A percentile compares a stretch with the other conserved stretches of the same genome.
phyloP scores from a whole-genome alignment of 2,329 filamentous ascomycete genomes.

The Rutstroemia sp. region DNA sequence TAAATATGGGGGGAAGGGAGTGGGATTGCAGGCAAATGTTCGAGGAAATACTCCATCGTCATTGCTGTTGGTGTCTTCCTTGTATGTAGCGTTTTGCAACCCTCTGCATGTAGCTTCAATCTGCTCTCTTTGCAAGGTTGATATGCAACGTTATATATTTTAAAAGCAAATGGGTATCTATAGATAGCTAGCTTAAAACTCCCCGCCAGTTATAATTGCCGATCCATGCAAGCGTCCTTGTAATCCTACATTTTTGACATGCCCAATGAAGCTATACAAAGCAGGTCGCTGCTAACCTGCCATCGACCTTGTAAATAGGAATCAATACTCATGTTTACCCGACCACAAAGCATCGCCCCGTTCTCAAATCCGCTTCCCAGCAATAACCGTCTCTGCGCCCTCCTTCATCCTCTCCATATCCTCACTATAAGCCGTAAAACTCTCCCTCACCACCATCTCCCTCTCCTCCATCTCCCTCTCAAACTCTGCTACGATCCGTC shows the following conservation, averaged over 20 bases:
- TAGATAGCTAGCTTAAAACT: constrained; percentile 5
- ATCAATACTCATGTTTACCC: neutral
- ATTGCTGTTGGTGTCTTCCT: neutral
- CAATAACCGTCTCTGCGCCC: constrained; percentile 17
- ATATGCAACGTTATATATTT: neutral
- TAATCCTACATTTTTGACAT: neutral
- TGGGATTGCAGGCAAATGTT: neutral
- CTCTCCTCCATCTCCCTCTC: constrained; percentile 24
- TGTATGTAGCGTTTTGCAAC: neutral
- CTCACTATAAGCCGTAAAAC: constrained; percentile 16
- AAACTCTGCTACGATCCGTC: constrained; percentile 17
- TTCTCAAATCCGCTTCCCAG: constrained; percentile 1
- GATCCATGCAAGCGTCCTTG: neutral
- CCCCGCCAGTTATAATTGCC: neutral
- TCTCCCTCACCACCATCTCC: constrained; percentile 21
- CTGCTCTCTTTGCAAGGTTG: neutral
- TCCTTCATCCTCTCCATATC: constrained; percentile 24
- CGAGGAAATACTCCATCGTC: neutral
- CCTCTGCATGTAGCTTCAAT: neutral
- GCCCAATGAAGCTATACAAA: no score
- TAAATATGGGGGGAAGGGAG: no score
- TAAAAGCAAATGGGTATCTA: constrained; percentile 13
- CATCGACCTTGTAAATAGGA: neutral
- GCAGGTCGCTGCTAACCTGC: no score
- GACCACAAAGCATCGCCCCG: neutral